Percentiles rank a stretch among this genome's conserved stretches.
phyloP scores from a whole-genome alignment of 345 rosid genomes.

The Eucalyptus grandis region DNA sequence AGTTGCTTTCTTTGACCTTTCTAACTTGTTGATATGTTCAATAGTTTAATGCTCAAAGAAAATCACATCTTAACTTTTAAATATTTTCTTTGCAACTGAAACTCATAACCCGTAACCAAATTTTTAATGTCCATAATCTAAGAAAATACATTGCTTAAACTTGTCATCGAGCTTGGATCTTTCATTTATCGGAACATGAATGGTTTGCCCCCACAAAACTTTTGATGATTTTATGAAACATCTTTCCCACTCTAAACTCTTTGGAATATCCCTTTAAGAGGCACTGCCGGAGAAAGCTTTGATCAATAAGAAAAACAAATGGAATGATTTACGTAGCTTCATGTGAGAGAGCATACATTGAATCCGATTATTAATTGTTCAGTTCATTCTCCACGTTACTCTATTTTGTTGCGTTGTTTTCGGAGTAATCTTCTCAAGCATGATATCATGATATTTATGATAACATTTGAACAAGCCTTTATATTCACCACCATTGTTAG shows the following conservation, averaged over 20 bases:
- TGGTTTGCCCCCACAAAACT: too few species aligned
- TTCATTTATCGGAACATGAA: too few species aligned
- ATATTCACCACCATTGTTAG: background rate
- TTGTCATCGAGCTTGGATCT: background rate
- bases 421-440: background rate
- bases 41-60: background rate
- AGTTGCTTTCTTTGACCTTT: background rate
- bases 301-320: too few species aligned
- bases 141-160: background rate
- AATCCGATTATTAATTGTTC: background rate
- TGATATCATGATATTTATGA: background rate
- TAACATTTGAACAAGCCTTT: background rate
- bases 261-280: background rate
- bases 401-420: background rate
- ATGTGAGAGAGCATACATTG: rapidly evolving
- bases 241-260: background rate
- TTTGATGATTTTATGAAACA: background rate
- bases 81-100: background rate
- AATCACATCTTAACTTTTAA: background rate
- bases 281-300: background rate
- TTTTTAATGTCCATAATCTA: background rate
- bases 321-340: background rate
- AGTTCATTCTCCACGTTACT: background rate
- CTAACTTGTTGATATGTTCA: background rate
- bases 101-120: background rate